phyloP scores from a whole-genome alignment of 2,329 filamentous ascomycete genomes.

The Ascochyta koolunga region DNA sequence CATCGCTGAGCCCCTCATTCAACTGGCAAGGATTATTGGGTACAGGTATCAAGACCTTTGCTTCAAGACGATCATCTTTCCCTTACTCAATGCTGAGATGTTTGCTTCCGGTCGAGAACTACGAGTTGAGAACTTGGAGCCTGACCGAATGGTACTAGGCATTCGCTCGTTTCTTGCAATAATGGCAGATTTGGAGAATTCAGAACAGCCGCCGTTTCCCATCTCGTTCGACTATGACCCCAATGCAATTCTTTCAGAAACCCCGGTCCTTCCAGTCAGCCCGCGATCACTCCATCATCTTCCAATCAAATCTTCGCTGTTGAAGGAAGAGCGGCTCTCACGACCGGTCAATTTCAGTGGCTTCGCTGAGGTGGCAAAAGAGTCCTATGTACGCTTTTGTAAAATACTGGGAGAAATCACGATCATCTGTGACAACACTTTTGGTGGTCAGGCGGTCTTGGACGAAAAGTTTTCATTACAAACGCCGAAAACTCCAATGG shows the following conservation, averaged over 20 bases:
- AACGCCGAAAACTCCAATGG: constrained; percentile 90
- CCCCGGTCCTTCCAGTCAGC: constrained; percentile 40
- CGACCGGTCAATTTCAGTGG: constrained; percentile 64
- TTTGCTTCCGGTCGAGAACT: constrained; percentile 78
- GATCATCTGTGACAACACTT: constrained; percentile 94
- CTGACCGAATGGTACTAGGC: constrained; percentile 95
- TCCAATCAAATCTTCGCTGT: constrained; percentile 45
- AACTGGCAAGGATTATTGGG: constrained; percentile 92
- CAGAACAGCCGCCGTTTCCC: constrained; percentile 84
- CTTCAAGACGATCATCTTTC: constrained; percentile 91
- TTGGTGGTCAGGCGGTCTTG: constrained; percentile 91
- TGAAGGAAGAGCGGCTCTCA: constrained; percentile 70
- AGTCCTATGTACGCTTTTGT: constrained; percentile 90
- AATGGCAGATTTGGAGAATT: constrained; percentile 89
- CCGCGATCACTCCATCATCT: constrained; percentile 41
- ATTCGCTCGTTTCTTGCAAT: constrained; percentile 93
- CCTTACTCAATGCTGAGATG: constrained; percentile 89
- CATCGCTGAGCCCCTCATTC: constrained; percentile 89
- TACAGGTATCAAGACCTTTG: constrained; percentile 94
- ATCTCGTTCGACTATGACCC: constrained; percentile 62
- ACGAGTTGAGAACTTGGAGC: constrained; percentile 90
- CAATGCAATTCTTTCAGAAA: constrained; percentile 48
- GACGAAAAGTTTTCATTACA: constrained; percentile 92
- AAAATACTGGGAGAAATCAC: constrained; percentile 96
- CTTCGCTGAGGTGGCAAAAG: constrained; percentile 77